A percentile compares a stretch with the other conserved stretches of the same genome.
Evolutionary conservation across 495 filamentous ascomycete species (phyloP).

Genomic region (Beverwykella pulmonaria): DNA sequence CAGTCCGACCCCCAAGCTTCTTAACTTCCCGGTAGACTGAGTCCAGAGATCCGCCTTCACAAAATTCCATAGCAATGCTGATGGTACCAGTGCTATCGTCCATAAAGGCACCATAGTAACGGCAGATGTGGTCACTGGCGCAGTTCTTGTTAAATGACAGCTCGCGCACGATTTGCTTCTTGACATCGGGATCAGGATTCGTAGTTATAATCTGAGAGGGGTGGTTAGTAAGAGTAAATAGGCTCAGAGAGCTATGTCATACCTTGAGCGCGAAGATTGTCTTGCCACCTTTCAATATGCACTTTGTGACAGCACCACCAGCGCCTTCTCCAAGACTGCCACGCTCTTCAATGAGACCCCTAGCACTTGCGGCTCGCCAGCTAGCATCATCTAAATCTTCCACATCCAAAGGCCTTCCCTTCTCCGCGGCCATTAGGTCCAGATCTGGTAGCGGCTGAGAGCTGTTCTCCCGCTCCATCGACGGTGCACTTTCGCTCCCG

Average conservation of each 20-base stretch:
- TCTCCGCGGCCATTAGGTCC: slow-evolving; percentile 74
- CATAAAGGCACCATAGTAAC: slow-evolving; percentile 95
- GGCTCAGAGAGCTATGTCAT: slow-evolving; percentile 34
- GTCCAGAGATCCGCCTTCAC: slow-evolving; percentile 92
- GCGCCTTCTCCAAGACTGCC: slow-evolving; percentile 94
- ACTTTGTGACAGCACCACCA: slow-evolving; percentile 91
- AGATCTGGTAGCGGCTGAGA: slow-evolving; percentile 67
- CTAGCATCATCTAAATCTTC: slow-evolving; percentile 93
- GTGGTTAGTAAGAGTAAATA: slow-evolving; percentile 22
- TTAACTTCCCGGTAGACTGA: slow-evolving; percentile 97
- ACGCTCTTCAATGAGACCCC: slow-evolving; percentile 82
- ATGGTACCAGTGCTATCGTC: slow-evolving; percentile 92
- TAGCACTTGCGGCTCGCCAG: slow-evolving; percentile 88
- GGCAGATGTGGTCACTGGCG: slow-evolving; percentile 89
- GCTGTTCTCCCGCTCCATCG: slow-evolving; percentile 77
- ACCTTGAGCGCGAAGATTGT: slow-evolving; percentile 98
- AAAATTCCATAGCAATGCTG: slow-evolving; percentile 98
- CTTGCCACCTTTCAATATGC: slow-evolving; percentile 83
- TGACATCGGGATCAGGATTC: slow-evolving; percentile 94
- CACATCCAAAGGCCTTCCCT: slow-evolving; percentile 79
- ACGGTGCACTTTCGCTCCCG: slow-evolving; percentile 59
- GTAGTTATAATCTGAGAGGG: slow-evolving; percentile 84
- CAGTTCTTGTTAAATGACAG: slow-evolving; percentile 97
- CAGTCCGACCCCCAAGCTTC: slow-evolving; percentile 88
- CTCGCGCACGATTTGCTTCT: slow-evolving; percentile 95